Base-by-base conservation (phyloP, 805 yeast species). In the Kockiozyma suomiensis region DNA sequence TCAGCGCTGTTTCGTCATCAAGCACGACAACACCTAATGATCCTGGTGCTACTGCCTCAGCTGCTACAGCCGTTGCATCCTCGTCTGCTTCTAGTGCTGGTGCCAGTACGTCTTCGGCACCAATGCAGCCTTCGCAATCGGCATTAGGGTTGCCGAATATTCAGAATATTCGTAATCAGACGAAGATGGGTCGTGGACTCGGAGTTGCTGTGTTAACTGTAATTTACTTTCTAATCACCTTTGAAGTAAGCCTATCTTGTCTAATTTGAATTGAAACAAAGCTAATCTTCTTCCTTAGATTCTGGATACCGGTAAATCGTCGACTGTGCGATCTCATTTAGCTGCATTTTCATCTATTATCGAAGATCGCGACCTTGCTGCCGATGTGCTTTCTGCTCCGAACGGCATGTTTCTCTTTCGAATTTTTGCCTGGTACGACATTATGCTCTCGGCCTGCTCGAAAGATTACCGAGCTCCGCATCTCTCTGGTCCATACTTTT, bases 341-440 rank as follows among this genome's bases (percentile, higher is more conserved):
- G 56, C 65, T 1, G 65, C 65, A 26, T 61, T 58, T 41, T 41
- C 62, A 1, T 61, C 65, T 2, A 61, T 61, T 10, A 58, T 61
- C 45, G 52, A 56, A 50, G 62, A 61, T 19, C 62, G 58, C 23
- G 62, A 59, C 8, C 54, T 61, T 26, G 65, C 65, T 4, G 58
- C 59, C 7, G 65, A 61, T 23, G 59, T 61, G 2, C 56, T 61
- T 7, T 42, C 62, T 1, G 59, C 65, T 3, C 56, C 63, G 3
- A 61, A 61, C 33, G 65, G 65, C 50, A 61, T 54, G 59, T 58
- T 56, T 25, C 50, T 61, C n/a, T 61, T 58, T 32, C 53, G 62
- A 26, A 48, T 61, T 3, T 61, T 61, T 46, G 65, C 65, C 8
- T 61, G 65, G 65, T 61, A 61, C 52, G 65, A 61, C 40, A 61